phyloP scores from a whole-genome alignment of 768 basidiomycete genomes.

The Brasilioporus rufonigricans region DNA sequence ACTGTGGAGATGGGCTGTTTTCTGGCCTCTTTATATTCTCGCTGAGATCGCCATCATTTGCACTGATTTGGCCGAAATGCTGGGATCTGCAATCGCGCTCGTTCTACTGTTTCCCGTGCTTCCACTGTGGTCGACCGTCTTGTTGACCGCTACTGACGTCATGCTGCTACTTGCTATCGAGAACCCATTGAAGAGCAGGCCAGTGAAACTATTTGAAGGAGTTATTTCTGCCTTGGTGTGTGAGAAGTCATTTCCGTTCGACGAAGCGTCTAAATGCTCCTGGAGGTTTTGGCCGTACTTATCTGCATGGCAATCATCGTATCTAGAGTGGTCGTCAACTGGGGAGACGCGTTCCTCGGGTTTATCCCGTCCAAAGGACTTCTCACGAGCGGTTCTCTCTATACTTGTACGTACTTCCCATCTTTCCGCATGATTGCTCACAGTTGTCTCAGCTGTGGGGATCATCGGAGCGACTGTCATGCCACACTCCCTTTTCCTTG shows the following conservation, averaged over 20 bases:
- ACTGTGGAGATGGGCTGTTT: slow-evolving; percentile 54
- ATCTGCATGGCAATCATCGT: slow-evolving; percentile 79
- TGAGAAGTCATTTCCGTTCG: background rate
- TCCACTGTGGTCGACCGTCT: slow-evolving; percentile 67
- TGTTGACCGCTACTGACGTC: slow-evolving; percentile 69
- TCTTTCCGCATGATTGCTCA: slow-evolving; percentile 14
- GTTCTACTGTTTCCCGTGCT: slow-evolving; percentile 69
- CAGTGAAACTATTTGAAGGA: slow-evolving; percentile 66
- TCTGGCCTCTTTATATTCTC: slow-evolving; percentile 64
- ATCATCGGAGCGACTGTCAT: slow-evolving; percentile 86
- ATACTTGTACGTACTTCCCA: slow-evolving; percentile 51
- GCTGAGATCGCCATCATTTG: slow-evolving; percentile 72
- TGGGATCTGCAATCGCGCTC: slow-evolving; percentile 80
- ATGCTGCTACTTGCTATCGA: slow-evolving; percentile 67
- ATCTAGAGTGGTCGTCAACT: slow-evolving; percentile 64
- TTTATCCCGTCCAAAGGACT: slow-evolving; percentile 70
- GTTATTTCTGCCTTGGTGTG: slow-evolving; percentile 62
- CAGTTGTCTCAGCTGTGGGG: slow-evolving; percentile 50
- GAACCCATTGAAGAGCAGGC: slow-evolving; percentile 65
- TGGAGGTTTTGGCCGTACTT: slow-evolving; percentile 66
- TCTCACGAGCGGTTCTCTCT: slow-evolving; percentile 55
- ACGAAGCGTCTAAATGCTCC: background rate
- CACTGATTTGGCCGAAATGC: slow-evolving; percentile 78
- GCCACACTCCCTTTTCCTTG: slow-evolving; percentile 92
- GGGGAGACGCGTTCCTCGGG: slow-evolving; percentile 72